phyloP scores from a whole-genome alignment of 352 stramenopile genomes.

The Globisporangium yorkense region DNA sequence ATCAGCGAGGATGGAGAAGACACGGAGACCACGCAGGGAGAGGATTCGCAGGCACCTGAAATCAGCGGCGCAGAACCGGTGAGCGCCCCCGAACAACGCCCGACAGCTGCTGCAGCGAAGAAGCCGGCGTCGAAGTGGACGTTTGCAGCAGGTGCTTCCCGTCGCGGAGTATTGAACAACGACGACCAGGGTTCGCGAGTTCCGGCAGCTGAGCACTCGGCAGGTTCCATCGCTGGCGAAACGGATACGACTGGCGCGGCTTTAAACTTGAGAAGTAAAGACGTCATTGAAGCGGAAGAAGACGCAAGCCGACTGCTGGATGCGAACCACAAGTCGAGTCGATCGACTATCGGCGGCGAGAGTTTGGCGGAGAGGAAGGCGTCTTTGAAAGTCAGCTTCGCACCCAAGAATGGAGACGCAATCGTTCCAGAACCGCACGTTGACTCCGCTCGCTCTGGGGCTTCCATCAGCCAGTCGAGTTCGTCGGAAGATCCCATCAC shows the following conservation, averaged over 20 bases:
- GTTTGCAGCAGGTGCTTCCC: not conserved
- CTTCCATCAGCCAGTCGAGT: not conserved
- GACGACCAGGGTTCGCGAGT: too few species aligned
- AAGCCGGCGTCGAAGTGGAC: constrained; percentile 1
- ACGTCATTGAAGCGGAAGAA: not conserved
- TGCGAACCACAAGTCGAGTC: not conserved
- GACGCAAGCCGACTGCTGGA: not conserved
- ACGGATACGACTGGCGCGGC: constrained; percentile 6
- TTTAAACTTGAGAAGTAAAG: not conserved
- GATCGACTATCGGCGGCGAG: not conserved
- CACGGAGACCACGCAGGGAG: constrained; percentile 3
- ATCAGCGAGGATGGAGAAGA: not conserved
- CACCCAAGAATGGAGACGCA: constrained; percentile 4
- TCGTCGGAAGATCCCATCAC: constrained; percentile 3
- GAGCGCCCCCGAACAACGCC: too few species aligned
- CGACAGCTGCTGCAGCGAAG: not conserved
- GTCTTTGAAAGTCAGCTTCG: constrained; percentile 13
- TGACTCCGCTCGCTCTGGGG: too few species aligned
- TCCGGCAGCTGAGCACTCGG: too few species aligned
- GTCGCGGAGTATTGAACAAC: not conserved
- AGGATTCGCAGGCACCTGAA: not conserved
- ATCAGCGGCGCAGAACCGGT: too few species aligned
- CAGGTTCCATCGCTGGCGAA: constrained; percentile 1
- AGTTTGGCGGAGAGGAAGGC: constrained; percentile 8
- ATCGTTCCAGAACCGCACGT: too few species aligned